These are phyloP conservation scores for Rubia peregrina DNA, from an alignment of 305 asterid genomes.

Conservation along the genomic window DNA sequence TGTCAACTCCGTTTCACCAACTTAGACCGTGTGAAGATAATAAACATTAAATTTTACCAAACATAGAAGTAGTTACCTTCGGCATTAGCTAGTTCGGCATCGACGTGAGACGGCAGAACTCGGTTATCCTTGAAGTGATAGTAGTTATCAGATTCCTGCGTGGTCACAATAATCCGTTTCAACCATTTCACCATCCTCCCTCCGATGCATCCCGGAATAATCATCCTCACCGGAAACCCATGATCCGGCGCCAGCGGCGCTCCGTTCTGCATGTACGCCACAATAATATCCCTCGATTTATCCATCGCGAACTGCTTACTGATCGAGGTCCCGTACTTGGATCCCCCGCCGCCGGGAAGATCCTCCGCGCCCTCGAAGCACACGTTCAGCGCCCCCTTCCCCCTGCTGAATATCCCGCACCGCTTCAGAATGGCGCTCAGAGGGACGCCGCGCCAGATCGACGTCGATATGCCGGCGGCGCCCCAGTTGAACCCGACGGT, in stretches of 20 bases:
- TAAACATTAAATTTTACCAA: too few species aligned
- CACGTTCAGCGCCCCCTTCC: conserved; percentile 49
- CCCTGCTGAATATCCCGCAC: conserved; percentile 51
- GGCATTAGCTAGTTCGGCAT: conserved; percentile 75
- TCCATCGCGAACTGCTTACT: conserved; percentile 67
- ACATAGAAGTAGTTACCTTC: conserved; percentile 65
- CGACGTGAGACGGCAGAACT: conserved; percentile 83
- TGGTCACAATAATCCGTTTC: conserved; percentile 60
- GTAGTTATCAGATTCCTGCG: conserved; percentile 58
- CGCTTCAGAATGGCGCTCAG: conserved; percentile 48
- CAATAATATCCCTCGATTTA: conserved; percentile 57
- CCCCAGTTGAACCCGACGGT: conserved; percentile 95
- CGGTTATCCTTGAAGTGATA: conserved; percentile 74
- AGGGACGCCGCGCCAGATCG: conserved; percentile 89
- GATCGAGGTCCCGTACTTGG: conserved; percentile 71
- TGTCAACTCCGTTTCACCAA: too few species aligned
- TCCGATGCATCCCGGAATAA: conserved; percentile 86
- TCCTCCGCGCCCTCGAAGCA: conserved; percentile 88
- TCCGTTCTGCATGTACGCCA: conserved; percentile 94
- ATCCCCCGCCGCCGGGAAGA: conserved; percentile 89
- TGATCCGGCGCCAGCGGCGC: conserved; percentile 64
- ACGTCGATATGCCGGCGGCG: conserved; percentile 67
- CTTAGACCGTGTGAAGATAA: too few species aligned
- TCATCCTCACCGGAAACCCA: conserved; percentile 75
- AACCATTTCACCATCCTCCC: conserved; percentile 98